These are phyloP conservation scores for Massariosphaeria phaeospora DNA, from an alignment of 495 filamentous ascomycete species.

Conservation along the genomic window DNA sequence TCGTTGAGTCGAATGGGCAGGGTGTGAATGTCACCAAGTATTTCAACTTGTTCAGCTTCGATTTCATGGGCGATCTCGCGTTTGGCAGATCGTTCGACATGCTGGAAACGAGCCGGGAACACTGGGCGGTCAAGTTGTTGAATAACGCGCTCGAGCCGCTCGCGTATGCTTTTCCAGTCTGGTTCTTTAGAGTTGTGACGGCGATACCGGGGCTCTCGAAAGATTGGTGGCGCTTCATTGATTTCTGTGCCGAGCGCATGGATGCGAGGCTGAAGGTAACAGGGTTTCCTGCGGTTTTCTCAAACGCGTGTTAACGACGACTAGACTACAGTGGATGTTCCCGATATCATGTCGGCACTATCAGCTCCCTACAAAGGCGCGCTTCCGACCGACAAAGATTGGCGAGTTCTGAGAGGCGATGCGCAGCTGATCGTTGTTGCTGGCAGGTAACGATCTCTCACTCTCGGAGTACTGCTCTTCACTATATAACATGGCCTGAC, in stretches of 20 bases:
- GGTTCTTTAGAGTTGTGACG: background rate
- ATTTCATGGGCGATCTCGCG: slow-evolving; percentile 50
- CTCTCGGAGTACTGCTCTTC: background rate
- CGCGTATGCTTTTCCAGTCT: background rate
- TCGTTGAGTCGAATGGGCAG: background rate
- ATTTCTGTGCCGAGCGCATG: background rate
- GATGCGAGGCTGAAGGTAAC: background rate
- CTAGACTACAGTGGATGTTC: background rate
- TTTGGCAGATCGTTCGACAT: slow-evolving; percentile 45
- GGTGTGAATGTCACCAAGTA: slow-evolving; percentile 39
- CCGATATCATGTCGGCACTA: background rate
- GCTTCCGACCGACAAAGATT: background rate
- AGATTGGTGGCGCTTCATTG: background rate
- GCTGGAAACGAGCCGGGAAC: background rate
- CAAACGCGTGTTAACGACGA: background rate
- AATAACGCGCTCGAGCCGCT: background rate
- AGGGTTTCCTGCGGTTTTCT: background rate
- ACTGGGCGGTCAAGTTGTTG: background rate
- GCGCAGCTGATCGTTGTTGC: background rate
- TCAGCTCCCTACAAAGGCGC: background rate
- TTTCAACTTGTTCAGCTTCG: slow-evolving; percentile 48
- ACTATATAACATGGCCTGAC: background rate
- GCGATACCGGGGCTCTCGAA: background rate
- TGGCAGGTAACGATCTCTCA: background rate
- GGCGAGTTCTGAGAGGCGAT: background rate